Evolutionary conservation across 73 alveolate species (phyloP).

Genomic region (Paramecium tetraurelia): DNA sequence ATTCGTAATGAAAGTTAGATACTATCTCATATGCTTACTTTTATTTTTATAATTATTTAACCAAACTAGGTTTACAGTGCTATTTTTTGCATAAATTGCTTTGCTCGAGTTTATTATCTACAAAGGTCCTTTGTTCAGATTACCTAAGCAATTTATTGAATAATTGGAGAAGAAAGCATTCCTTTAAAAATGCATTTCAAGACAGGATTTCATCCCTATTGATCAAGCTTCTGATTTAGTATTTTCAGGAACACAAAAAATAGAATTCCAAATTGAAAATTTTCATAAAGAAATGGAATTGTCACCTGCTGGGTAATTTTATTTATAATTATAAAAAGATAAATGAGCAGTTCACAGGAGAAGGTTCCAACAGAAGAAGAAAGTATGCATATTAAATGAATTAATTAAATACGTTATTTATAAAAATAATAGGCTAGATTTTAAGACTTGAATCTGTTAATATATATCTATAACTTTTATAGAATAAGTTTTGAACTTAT

Average conservation of each 20-base stretch:
- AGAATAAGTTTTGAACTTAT: neutral
- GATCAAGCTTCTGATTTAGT: neutral
- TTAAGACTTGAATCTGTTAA: neutral
- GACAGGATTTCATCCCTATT: neutral
- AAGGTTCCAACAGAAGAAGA: conserved; percentile 5
- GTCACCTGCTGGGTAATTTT: neutral
- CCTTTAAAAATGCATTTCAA: neutral
- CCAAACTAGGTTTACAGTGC: neutral
- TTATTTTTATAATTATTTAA: neutral
- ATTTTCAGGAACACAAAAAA: neutral
- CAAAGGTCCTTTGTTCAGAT: neutral
- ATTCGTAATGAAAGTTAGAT: neutral
- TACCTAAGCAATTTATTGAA: neutral
- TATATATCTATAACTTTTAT: neutral
- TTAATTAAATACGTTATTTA: neutral
- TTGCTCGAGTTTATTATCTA: neutral
- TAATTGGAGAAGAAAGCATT: neutral
- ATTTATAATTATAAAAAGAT: neutral
- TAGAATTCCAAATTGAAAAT: neutral
- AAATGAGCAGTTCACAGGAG: neutral
- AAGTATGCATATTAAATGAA: neutral
- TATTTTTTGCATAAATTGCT: neutral
- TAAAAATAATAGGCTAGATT: neutral
- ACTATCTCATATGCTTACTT: neutral
- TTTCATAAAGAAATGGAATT: neutral